Base-by-base conservation (phyloP, 2,329 filamentous ascomycete species). In the Colletotrichum brevisporum region DNA sequence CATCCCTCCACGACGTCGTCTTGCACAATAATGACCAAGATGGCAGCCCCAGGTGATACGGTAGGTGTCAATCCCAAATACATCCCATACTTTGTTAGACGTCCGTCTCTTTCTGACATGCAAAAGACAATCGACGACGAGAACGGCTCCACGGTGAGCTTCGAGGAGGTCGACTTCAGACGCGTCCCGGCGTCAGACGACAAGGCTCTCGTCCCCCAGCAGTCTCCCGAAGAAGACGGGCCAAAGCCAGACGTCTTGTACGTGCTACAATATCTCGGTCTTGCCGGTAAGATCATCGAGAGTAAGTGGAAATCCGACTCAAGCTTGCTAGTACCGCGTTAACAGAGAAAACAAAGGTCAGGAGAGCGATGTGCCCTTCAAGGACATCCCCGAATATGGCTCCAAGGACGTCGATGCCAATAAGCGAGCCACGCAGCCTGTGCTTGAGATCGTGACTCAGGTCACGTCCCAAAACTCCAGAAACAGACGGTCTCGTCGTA, bases 401-500 rank as follows among this genome's bases (percentile, higher is more conserved):
- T 50, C 56, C 3, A 21, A 26, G n/a, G 74, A 75, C 4, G 71
- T 74, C n/a, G 74, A 74, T 12, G 60, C 71, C 5, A 73, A 73
- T 12, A 60, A 67, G 15, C 50, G 62, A 9, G 47, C 54, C 13
- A 73, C 75, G 58, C 77, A 78, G 62, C 79, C 82, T 1, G 75
- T 84, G 13, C 74, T 85, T n/a, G 83, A 85, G 71, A 83, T 85
- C 58, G 69, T 83, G 27, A 84, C 82, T 9, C 78, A 77, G 21
- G 76, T 84, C 43, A 78, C 78, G 48, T 71, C 76, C 53, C 31
- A 43, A 12, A 21, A 50, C 2, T 21, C 43, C 65, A 54, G 53
- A 15, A 27, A n/a, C 47, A 48, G 24, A 6, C 55, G 68, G 12
- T 43, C 52, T 27, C 36, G 4, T 60, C 72, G 64, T 62, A 69